Evolutionary conservation across 805 yeast genomes (phyloP).

Genomic region (Cyberlindnera euphorbiae): DNA sequence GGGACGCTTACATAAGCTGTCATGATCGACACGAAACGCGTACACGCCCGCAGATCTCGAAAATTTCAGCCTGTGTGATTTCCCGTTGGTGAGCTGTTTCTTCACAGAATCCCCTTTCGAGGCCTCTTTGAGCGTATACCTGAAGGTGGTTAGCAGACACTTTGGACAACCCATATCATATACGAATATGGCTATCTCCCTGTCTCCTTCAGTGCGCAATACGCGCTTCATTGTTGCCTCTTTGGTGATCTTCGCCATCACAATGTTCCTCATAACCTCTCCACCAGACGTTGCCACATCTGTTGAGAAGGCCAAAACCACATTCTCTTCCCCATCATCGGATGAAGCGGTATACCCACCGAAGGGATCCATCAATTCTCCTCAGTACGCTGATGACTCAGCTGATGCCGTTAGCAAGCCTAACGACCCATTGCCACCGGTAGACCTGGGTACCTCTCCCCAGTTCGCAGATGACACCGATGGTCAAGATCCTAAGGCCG

Average conservation of each 20-base stretch:
- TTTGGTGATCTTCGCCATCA: conserved; percentile 44
- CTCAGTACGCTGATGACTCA: conserved; percentile 28
- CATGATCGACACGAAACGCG: no score
- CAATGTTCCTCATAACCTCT: conserved; percentile 45
- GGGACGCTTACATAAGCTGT: no score
- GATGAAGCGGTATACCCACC: conserved; percentile 11
- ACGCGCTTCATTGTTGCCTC: conserved; percentile 49
- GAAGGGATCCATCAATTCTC: conserved; percentile 17
- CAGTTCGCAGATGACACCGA: conserved; percentile 24
- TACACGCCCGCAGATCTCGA: no score
- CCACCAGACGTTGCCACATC: conserved; percentile 33
- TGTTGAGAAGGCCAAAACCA: conserved; percentile 27
- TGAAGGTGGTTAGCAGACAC: no score
- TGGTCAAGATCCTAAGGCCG: conserved; percentile 20
- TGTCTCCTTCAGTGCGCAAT: conserved; percentile 34
- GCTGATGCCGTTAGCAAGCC: conserved; percentile 6
- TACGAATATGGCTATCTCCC: conserved; percentile 5
- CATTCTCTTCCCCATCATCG: conserved; percentile 8
- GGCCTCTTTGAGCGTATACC: no score
- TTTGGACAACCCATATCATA: no score
- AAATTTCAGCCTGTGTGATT: no score
- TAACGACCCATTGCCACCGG: conserved; percentile 9
- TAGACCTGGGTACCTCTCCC: conserved; percentile 16
- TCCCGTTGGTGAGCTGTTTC: no score
- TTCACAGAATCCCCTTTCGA: no score